Evolutionary conservation across 2,329 filamentous ascomycete species (phyloP).

Genomic region (Periconia macrospinosa): DNA sequence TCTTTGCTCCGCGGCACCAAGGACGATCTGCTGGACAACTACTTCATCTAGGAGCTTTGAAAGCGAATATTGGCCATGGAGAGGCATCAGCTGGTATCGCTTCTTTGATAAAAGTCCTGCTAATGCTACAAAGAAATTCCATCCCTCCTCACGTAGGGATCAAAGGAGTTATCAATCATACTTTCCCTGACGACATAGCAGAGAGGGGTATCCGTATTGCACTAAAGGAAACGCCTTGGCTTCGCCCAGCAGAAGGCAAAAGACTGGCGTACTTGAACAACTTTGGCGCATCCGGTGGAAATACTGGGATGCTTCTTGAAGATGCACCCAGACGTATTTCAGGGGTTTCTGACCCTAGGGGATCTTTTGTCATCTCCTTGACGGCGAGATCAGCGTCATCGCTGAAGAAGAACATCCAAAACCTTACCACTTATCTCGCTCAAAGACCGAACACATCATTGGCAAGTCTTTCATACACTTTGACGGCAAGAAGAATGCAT

Average conservation of each 20-base stretch:
- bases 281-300: constrained; percentile 44
- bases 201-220: constrained; percentile 18
- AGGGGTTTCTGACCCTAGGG: constrained; percentile 9
- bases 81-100: constrained; percentile 37
- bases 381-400: constrained; percentile 4
- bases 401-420: constrained; percentile 1
- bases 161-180: constrained; percentile 49
- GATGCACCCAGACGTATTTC: constrained; percentile 5
- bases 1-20: constrained; percentile 19
- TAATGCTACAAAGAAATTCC: constrained; percentile 34
- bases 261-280: constrained; percentile 35
- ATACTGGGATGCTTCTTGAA: constrained; percentile 34
- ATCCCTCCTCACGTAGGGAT: constrained; percentile 67
- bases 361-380: constrained; percentile 6
- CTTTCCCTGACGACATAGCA: constrained; percentile 58
- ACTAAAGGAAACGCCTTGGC: constrained; percentile 51
- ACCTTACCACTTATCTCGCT: constrained; percentile 4
- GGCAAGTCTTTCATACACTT: constrained; percentile 24
- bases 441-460: constrained; percentile 2
- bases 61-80: constrained; percentile 39
- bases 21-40: constrained; percentile 2
- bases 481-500: constrained; percentile 26
- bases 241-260: constrained; percentile 19
- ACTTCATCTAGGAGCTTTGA: constrained; percentile 32
- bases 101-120: constrained; percentile 35